Base-by-base conservation (phyloP, 257 asterid species). In the Osmanthus fragrans region DNA sequence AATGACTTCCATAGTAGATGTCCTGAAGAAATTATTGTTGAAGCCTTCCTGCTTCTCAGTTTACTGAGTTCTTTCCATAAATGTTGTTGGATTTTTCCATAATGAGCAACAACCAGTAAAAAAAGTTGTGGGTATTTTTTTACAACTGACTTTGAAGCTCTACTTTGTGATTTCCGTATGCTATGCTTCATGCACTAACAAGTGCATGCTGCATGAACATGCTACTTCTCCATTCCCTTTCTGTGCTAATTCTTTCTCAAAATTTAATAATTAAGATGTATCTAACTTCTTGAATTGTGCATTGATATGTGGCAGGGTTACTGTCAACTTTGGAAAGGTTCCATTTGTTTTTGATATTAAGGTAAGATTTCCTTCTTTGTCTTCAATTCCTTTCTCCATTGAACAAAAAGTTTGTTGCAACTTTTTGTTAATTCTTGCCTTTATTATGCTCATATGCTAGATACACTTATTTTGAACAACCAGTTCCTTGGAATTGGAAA, bases 241-340 rank as follows among this genome's bases (percentile, higher is more conserved):
- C 77, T 40, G n/a, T 66, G 77, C 71, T 69, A 45, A 4, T 73
- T 45, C 72, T 21, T 72, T 42, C 21, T 64, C 70, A 75, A 33
- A 40, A 72, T 68, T 76, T 77, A 56, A 66, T 71, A 68, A n/a
- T n/a, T 58, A 45, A 42, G 47, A n/a, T 72, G 49, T 60, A 63
- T 80, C 37, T 84, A 67, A 65, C 60, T 60, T 80, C 74, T 77
- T 25, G 30, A 36, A 58, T 77, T 81, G 45, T 82, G 49, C 79
- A 21, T 58, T 21, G 51, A 42, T 71, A 58, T 75, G 23, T 88
- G 83, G 64, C 99, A 96, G 99, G 95, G 88, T 96, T 60, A 80
- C 90, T 13, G 93, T 93, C 70, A 96, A 96, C 88, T 96, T 92
- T 77, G 99, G 99, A 79, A 84, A 93, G 83, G 89, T 79, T 75